Evolutionary conservation across 2,329 filamentous ascomycete genomes (phyloP).

Genomic region (Bipolaris gigantea): DNA sequence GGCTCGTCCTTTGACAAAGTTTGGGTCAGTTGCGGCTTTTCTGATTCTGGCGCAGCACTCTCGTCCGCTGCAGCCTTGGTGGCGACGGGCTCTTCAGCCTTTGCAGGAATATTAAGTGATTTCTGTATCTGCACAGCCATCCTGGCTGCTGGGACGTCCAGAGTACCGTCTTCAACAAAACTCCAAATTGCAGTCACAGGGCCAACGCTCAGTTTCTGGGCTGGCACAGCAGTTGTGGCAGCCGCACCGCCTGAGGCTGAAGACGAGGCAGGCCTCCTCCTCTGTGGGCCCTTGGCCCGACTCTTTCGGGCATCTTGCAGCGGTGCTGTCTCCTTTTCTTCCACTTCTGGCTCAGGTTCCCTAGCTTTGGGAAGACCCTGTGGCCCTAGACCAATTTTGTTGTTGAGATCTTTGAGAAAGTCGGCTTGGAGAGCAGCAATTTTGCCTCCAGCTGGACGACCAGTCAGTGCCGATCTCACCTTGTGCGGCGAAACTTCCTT

Average conservation of each 20-base stretch:
- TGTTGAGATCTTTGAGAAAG: constrained; percentile 92
- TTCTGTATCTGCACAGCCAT: constrained; percentile 33
- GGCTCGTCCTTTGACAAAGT: constrained; percentile 8
- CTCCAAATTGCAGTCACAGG: constrained; percentile 40
- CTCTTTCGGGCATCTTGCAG: constrained; percentile 87
- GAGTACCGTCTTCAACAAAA: constrained; percentile 38
- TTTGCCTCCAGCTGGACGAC: constrained; percentile 77
- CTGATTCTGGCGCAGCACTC: constrained; percentile 7
- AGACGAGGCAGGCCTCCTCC: constrained; percentile 67
- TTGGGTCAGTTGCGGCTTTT: constrained; percentile 12
- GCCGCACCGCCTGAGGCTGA: constrained; percentile 62
- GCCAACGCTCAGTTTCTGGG: constrained; percentile 29
- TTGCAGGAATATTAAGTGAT: constrained; percentile 16
- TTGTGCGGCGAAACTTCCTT: constrained; percentile 57
- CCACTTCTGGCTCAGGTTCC: constrained; percentile 61
- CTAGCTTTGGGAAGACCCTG: constrained; percentile 74
- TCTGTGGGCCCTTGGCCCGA: constrained; percentile 82
- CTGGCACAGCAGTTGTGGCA: constrained; percentile 33
- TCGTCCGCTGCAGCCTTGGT: constrained; percentile 10
- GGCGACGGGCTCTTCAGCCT: constrained; percentile 7
- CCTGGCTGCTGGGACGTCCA: constrained; percentile 39
- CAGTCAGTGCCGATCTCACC: constrained; percentile 80
- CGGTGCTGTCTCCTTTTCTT: constrained; percentile 69
- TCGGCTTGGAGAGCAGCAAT: constrained; percentile 88
- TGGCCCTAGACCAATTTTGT: constrained; percentile 83